Evolutionary conservation across 2,329 filamentous ascomycete genomes (phyloP).

Genomic region (Monosporascus sp.): DNA sequence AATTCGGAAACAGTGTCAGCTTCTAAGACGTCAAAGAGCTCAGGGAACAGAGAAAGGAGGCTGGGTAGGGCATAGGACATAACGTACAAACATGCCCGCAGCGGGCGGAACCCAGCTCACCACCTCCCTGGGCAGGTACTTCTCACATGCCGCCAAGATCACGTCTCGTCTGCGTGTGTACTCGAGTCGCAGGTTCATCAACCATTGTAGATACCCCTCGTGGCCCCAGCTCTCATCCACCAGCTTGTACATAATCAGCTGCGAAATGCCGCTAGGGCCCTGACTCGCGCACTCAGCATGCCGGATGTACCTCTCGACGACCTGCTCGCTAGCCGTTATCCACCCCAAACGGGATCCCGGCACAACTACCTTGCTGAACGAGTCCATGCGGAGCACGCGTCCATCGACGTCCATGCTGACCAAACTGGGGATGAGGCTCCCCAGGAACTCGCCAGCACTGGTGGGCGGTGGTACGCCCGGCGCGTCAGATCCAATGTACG

Average conservation of each 20-base stretch:
- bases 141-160: conserved; percentile 75
- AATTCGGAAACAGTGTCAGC: neutral
- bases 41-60: neutral
- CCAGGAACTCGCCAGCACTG: conserved; percentile 68
- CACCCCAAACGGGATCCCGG: conserved; percentile 81
- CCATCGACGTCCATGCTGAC: conserved; percentile 81
- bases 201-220: conserved; percentile 80
- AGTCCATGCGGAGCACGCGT: conserved; percentile 84
- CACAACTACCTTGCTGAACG: conserved; percentile 85
- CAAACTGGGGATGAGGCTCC: conserved; percentile 66
- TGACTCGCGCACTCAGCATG: conserved; percentile 83
- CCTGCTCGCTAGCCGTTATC: conserved; percentile 81
- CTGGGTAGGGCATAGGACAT: neutral
- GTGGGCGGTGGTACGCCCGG: conserved; percentile 51
- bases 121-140: conserved; percentile 66
- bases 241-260: conserved; percentile 80
- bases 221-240: conserved; percentile 95
- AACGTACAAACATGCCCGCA: conserved; percentile 90
- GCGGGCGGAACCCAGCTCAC: conserved; percentile 74
- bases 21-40: neutral
- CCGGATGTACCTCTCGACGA: conserved; percentile 75
- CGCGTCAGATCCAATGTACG: conserved; percentile 51
- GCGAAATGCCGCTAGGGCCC: conserved; percentile 77
- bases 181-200: conserved; percentile 73
- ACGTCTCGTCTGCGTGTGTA: conserved; percentile 77